phyloP scores from a whole-genome alignment of 495 filamentous ascomycete genomes.

The Chaetomidium leptoderma region DNA sequence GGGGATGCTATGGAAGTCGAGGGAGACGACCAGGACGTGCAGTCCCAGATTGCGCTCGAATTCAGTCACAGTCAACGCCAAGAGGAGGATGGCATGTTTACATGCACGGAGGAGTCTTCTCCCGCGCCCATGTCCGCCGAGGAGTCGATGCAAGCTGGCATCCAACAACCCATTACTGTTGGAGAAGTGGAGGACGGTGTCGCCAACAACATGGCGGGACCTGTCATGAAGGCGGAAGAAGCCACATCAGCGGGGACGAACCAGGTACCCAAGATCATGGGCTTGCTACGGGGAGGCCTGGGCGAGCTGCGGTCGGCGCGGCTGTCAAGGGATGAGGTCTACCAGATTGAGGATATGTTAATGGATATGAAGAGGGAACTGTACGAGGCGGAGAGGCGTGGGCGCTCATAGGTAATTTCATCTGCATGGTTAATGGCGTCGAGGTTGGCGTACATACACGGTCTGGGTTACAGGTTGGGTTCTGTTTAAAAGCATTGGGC shows the following conservation, averaged over 20 bases:
- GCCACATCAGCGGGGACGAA: not conserved
- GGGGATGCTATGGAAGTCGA: slow-evolving; percentile 18
- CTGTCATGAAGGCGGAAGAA: not conserved
- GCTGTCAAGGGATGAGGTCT: slow-evolving; percentile 50
- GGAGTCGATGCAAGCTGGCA: slow-evolving; percentile 15
- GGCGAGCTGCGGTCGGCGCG: slow-evolving; percentile 47
- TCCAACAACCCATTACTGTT: not conserved
- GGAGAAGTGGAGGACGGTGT: not conserved
- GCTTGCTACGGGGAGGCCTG: slow-evolving; percentile 48
- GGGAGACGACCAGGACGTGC: slow-evolving; percentile 25
- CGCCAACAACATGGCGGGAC: not conserved
- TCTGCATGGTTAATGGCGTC: slow-evolving; percentile 12
- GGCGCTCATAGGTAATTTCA: slow-evolving; percentile 23
- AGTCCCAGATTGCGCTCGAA: slow-evolving; percentile 31
- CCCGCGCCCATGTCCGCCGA: not conserved
- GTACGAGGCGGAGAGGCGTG: slow-evolving; percentile 56
- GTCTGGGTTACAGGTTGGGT: not conserved
- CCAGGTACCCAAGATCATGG: slow-evolving; percentile 42
- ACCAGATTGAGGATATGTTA: slow-evolving; percentile 61
- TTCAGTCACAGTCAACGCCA: slow-evolving; percentile 17
- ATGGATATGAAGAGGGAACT: slow-evolving; percentile 63
- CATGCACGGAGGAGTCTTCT: not conserved
- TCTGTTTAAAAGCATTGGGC: not conserved
- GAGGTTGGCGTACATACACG: not conserved
- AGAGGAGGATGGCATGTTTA: slow-evolving; percentile 13